These are phyloP conservation scores for Darksidea phi DNA, from an alignment of 495 filamentous ascomycete species.

Conservation along the genomic window DNA sequence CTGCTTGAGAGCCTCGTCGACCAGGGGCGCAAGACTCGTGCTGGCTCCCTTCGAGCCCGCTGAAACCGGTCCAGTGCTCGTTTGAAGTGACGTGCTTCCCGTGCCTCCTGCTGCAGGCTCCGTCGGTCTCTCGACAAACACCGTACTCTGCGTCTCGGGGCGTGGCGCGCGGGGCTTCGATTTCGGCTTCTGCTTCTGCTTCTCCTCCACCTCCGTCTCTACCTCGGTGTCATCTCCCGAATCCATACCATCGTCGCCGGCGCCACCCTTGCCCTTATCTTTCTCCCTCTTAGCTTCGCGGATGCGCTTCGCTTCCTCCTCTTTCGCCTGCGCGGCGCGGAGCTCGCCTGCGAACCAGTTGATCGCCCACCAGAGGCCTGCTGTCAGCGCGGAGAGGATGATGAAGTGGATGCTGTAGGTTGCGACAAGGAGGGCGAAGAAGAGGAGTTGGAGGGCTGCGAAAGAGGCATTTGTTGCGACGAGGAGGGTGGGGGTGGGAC, in stretches of 20 bases:
- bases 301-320: conserved; percentile 61
- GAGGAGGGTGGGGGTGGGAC: conserved; percentile 81
- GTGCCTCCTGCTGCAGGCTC: conserved; percentile 8
- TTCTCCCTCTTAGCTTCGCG: conserved; percentile 43
- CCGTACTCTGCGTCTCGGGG: conserved; percentile 30
- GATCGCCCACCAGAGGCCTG: conserved; percentile 83
- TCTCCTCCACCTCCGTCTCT: conserved; percentile 32
- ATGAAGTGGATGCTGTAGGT: conserved; percentile 89
- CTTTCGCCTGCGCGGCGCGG: conserved; percentile 58
- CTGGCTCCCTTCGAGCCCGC: conserved; percentile 24
- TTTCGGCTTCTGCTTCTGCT: conserved; percentile 26
- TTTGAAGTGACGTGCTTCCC: conserved; percentile 8
- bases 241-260: conserved; percentile 41
- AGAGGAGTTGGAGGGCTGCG: conserved; percentile 74
- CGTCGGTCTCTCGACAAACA: conserved; percentile 28
- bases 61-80: conserved; percentile 10
- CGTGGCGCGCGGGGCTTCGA: conserved; percentile 25
- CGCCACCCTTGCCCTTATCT: conserved; percentile 40
- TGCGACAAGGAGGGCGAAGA: conserved; percentile 71
- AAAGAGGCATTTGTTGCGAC: conserved; percentile 90
- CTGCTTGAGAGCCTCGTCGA: conserved; percentile 33
- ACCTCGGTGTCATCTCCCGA: conserved; percentile 38
- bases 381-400: conserved; percentile 72
- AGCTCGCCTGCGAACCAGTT: conserved; percentile 95
- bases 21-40: conserved; percentile 18